Evolutionary conservation across 2,329 filamentous ascomycete genomes (phyloP), one percentile per base, ranked within the genome.

Genomic region (Colletotrichum brevisporum): DNA sequence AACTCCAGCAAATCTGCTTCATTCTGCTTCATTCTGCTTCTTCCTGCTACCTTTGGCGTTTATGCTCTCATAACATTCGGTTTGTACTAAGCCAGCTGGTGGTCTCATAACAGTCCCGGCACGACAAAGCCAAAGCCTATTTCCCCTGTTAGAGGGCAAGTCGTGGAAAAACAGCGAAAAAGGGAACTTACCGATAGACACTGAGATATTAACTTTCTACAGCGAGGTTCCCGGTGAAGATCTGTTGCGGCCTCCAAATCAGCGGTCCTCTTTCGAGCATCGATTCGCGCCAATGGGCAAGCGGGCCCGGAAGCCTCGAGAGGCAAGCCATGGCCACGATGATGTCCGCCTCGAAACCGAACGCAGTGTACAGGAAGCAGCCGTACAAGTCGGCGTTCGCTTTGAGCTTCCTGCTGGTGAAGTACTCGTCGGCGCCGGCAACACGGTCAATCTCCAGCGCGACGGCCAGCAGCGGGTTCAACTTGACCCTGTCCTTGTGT

Each of bases 331-430:
- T 76, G 43, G 75, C 73, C 36, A 75, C 72, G 66, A 77, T 77
- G 71, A 77, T 76, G 39, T 79, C 56, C 3, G 56, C 16, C n/a
- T 66, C 50, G 50, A 66, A 66, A 18, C 63, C 63, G 6, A 83
- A 76, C 4, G 77, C 81, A 0, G 78, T 81, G 64, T 82, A 84
- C 13, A 83, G 74, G 56, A 84, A 83, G 64, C 77, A 78, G 5
- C 79, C 81, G 70, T 81, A 83, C n/a, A 85, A 76, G 64, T 85
- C 83, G 2, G 80, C 82, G 69, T 84, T 84, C 0, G 81, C 79
- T 58, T 82, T 80, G 8, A 85, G 72, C 4, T 77, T 76, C 1
- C 81, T 63, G 54, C 74, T 74, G 2, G 72, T 70, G 50, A 83
- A 83, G 63, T 82, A 83, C 6, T 76, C 71, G 63, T 83, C 80